Evolutionary conservation across 257 asterid genomes (phyloP).

Genomic region (Petunia axillaris): DNA sequence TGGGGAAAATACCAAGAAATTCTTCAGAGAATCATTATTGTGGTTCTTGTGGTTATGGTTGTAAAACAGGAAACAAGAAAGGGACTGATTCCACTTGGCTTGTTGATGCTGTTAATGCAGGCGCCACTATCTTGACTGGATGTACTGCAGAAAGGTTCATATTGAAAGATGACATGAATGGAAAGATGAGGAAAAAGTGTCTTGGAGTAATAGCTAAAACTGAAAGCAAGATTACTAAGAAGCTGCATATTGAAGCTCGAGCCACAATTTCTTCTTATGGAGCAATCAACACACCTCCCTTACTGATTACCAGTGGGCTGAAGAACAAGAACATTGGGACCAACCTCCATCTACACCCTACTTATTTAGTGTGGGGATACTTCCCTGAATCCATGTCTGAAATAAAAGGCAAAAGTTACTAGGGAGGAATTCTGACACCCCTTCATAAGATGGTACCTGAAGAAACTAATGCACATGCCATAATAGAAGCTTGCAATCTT

Average conservation of each 20-base stretch:
- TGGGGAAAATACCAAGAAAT: constrained; percentile 62
- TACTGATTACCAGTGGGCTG: constrained; percentile 70
- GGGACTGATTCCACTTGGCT: constrained; percentile 88
- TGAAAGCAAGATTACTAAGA: constrained; percentile 42
- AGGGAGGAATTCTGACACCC: constrained; percentile 86
- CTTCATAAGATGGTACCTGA: constrained; percentile 64
- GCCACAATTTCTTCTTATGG: constrained; percentile 77
- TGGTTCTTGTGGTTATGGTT: constrained; percentile 88
- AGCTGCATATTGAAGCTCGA: constrained; percentile 57
- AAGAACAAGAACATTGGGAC: constrained; percentile 73
- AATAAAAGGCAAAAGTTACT: constrained; percentile 58
- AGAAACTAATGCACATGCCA: constrained; percentile 46
- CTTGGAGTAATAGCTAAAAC: constrained; percentile 62
- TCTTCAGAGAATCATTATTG: constrained; percentile 74
- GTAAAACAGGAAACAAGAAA: constrained; percentile 81
- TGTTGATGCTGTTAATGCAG: constrained; percentile 75
- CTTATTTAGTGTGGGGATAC: constrained; percentile 78
- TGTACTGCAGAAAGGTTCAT: constrained; percentile 68
- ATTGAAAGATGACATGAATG: constrained; percentile 36
- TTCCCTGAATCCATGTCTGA: constrained; percentile 63
- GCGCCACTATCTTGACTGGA: constrained; percentile 75
- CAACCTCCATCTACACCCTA: constrained; percentile 89
- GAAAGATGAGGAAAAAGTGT: constrained; percentile 50
- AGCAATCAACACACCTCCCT: constrained; percentile 78
- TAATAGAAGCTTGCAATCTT: constrained; percentile 61